Conservation (phyloP, 352 stramenopile genomes). For the Thalassiosira ordinaria region DNA sequence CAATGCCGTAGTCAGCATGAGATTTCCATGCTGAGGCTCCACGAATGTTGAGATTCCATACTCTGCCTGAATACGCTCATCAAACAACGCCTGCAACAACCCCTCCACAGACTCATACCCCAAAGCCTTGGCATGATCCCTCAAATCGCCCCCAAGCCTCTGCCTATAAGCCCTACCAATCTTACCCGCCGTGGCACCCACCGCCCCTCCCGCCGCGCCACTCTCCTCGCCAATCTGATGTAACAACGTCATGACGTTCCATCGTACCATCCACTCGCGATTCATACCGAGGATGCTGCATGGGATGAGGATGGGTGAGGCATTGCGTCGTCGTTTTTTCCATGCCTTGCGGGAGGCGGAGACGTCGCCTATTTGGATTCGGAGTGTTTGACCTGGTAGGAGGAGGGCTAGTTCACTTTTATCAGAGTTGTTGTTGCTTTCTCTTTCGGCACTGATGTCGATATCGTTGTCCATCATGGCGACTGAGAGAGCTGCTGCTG, state of each 20-base stretch:
- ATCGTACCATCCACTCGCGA: conserved; percentile 65
- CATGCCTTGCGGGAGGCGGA: conserved; percentile 76
- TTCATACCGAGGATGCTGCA: conserved; percentile 78
- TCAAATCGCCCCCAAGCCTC: conserved; percentile 43
- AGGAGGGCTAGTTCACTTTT: conserved; percentile 40
- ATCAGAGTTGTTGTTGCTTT: not conserved
- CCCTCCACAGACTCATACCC: conserved; percentile 63
- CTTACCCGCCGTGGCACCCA: conserved; percentile 34
- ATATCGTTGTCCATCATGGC: conserved; percentile 7
- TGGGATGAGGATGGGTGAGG: conserved; percentile 75
- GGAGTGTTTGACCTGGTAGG: conserved; percentile 64
- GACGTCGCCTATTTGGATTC: conserved; percentile 80
- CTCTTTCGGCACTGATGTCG: not conserved
- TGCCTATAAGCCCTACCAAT: conserved; percentile 40
- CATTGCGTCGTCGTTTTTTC: conserved; percentile 81
- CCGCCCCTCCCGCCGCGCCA: conserved; percentile 4
- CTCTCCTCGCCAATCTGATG: conserved; percentile 66
- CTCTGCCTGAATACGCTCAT: conserved; percentile 45
- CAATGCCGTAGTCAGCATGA: conserved; percentile 62
- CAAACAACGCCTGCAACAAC: conserved; percentile 65
- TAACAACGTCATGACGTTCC: conserved; percentile 78
- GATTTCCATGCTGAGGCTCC: conserved; percentile 61
- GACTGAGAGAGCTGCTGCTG: not conserved
- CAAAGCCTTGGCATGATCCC: conserved; percentile 59
- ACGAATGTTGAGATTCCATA: conserved; percentile 60